phyloP scores from a whole-genome alignment of 2,329 filamentous ascomycete species.

The Dactylellina sp. region DNA sequence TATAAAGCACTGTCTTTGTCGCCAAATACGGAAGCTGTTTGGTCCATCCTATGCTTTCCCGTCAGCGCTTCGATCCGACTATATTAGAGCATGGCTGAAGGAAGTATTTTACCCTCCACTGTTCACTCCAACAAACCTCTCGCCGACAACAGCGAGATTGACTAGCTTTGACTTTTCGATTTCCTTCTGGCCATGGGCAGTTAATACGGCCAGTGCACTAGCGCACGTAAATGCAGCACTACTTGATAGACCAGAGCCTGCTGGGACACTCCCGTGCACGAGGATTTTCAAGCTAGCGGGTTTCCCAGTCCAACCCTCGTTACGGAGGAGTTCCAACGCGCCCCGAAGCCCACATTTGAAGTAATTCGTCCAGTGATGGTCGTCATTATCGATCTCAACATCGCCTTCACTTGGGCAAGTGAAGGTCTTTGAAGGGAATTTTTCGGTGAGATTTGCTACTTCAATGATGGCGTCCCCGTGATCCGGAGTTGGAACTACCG shows the following conservation, averaged over 20 bases:
- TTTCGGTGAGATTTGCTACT: conserved; percentile 81
- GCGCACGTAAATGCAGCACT: conserved; percentile 94
- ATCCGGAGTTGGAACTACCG: conserved; percentile 64
- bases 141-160: conserved; percentile 92
- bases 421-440: conserved; percentile 82
- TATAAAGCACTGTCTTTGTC: conserved; percentile 86
- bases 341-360: conserved; percentile 92
- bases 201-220: conserved; percentile 86
- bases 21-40: conserved; percentile 94
- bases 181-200: conserved; percentile 79
- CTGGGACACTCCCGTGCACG: conserved; percentile 90
- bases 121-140: conserved; percentile 94
- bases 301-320: conserved; percentile 73
- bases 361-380: conserved; percentile 97
- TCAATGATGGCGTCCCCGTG: conserved; percentile 73
- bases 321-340: conserved; percentile 80
- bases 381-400: conserved; percentile 84
- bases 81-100: not conserved
- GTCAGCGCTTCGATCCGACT: not conserved
- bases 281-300: conserved; percentile 86
- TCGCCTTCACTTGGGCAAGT: conserved; percentile 72
- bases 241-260: conserved; percentile 90
- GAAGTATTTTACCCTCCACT: conserved; percentile 80
- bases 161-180: conserved; percentile 93
- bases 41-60: conserved; percentile 81